Evolutionary conservation across 768 basidiomycete species (phyloP).

Genomic region (Leccinum subtestaceum): DNA sequence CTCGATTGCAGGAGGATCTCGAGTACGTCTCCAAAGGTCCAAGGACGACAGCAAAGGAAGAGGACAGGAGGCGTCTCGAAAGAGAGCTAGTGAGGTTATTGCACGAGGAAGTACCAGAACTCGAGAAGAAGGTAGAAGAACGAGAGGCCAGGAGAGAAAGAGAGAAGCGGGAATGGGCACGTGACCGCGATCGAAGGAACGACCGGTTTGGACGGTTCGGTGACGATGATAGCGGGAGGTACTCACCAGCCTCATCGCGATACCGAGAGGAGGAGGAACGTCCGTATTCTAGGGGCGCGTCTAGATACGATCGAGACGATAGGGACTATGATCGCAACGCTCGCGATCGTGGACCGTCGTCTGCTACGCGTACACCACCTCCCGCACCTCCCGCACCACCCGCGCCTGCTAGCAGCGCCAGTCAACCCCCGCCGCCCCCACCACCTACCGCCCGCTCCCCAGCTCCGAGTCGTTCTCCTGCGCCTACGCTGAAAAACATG

Average conservation of each 20-base stretch:
- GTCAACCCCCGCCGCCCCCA: conserved; percentile 36
- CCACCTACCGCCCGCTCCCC: conserved; percentile 29
- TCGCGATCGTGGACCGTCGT: conserved; percentile 37
- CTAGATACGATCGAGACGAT: conserved; percentile 35
- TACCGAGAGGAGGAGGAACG: conserved; percentile 49
- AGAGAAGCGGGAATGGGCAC: conserved; percentile 74
- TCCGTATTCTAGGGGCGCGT: conserved; percentile 47
- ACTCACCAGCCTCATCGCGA: conserved; percentile 30
- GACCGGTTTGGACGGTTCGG: conserved; percentile 73
- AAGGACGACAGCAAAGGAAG: conserved; percentile 68
- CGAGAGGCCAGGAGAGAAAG: conserved; percentile 71
- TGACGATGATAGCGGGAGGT: conserved; percentile 36
- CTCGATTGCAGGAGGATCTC: conserved; percentile 86
- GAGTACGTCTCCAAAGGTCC: conserved; percentile 82
- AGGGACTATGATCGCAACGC: conserved; percentile 38
- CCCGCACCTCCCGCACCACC: conserved; percentile 47
- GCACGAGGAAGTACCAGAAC: conserved; percentile 89
- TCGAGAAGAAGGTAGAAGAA: conserved; percentile 81
- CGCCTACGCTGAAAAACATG: conserved; percentile 70
- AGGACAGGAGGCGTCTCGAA: conserved; percentile 83
- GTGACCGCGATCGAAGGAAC: conserved; percentile 83
- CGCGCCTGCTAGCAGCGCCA: conserved; percentile 36
- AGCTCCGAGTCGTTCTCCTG: conserved; percentile 54
- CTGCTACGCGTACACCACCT: conserved; percentile 43
- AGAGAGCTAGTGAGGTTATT: conserved; percentile 80